Evolutionary conservation across 768 basidiomycete species (phyloP).

Genomic region (Neoboletus subvelutipes): DNA sequence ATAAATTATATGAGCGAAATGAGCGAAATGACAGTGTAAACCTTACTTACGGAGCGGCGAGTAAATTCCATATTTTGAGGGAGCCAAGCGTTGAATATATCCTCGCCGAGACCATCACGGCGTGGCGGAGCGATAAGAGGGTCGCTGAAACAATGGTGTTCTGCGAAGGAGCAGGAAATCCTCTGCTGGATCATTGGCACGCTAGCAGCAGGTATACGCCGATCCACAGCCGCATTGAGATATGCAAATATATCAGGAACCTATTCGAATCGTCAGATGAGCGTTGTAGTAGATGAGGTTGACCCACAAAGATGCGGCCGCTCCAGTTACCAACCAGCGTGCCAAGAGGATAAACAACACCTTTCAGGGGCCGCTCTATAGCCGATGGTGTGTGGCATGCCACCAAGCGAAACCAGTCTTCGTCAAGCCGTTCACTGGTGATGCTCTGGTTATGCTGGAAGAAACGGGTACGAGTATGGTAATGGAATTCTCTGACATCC

Average conservation of each 20-base stretch:
- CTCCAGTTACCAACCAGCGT: constrained; percentile 45
- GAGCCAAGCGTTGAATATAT: constrained; percentile 50
- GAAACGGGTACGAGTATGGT: constrained; percentile 35
- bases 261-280: constrained; percentile 23
- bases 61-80: constrained; percentile 38
- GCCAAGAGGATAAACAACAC: constrained; percentile 44
- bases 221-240: constrained; percentile 24
- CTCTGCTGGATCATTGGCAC: constrained; percentile 36
- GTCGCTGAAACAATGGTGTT: constrained; percentile 46
- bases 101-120: constrained; percentile 38
- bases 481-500: constrained; percentile 42
- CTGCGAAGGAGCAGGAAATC: constrained; percentile 42
- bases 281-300: constrained; percentile 14
- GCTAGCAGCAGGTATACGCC: constrained; percentile 16
- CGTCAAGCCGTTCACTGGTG: constrained; percentile 38
- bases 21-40: background rate
- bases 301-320: constrained; percentile 46
- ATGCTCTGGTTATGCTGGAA: constrained; percentile 20
- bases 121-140: constrained; percentile 38
- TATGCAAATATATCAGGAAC: constrained; percentile 26
- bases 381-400: constrained; percentile 41
- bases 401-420: constrained; percentile 49
- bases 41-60: constrained; percentile 33
- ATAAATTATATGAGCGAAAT: constrained; percentile 11
- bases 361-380: constrained; percentile 38